These are phyloP conservation scores for Mercurialis annua DNA, from an alignment of 345 rosid genomes.

Conservation along the genomic window DNA sequence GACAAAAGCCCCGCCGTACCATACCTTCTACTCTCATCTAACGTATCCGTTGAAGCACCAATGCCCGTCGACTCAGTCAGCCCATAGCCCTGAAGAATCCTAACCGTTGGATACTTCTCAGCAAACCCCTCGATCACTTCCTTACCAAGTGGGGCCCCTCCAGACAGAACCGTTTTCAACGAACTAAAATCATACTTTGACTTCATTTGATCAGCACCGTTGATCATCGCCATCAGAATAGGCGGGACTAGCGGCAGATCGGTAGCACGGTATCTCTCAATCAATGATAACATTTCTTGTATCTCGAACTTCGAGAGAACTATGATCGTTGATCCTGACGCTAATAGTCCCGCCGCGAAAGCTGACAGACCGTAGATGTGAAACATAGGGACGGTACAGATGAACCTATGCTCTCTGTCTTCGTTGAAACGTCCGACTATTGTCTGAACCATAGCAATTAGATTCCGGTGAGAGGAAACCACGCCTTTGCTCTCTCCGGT, in stretches of 20 bases:
- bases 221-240: conserved; percentile 51
- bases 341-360: conserved; percentile 60
- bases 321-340: conserved; percentile 62
- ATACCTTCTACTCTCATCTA: conserved; percentile 71
- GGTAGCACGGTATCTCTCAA: conserved; percentile 49
- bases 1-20: conserved; percentile 71
- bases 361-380: conserved; percentile 74
- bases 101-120: conserved; percentile 50
- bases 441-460: conserved; percentile 61
- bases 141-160: conserved; percentile 82
- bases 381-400: conserved; percentile 92
- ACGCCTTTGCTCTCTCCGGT: conserved; percentile 91
- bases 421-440: conserved; percentile 33
- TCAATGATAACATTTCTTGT: conserved; percentile 61
- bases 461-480: conserved; percentile 60
- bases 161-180: conserved; percentile 44
- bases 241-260: conserved; percentile 66
- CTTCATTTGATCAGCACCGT: conserved; percentile 47
- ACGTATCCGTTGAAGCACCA: conserved; percentile 53
- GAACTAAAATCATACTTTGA: conserved; percentile 61
- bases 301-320: conserved; percentile 70
- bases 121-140: conserved; percentile 65
- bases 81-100: conserved; percentile 65
- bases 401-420: conserved; percentile 39
- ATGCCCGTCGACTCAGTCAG: conserved; percentile 71